phyloP scores from a whole-genome alignment of 2,329 filamentous ascomycete genomes.

The Fonsecaea erecta region DNA sequence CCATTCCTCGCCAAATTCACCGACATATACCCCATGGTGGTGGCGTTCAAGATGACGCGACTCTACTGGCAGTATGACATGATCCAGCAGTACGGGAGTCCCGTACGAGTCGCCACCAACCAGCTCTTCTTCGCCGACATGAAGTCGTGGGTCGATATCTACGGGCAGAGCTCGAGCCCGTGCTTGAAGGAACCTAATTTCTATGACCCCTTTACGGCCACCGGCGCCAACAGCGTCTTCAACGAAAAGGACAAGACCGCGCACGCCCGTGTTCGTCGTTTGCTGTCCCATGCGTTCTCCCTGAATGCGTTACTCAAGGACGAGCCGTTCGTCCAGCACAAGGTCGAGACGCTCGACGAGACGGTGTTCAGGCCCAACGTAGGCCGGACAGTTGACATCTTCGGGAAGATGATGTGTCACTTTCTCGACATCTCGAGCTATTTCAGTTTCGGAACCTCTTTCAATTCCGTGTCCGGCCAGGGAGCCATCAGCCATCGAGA shows the following conservation, averaged over 20 bases:
- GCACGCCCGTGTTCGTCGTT: slow-evolving; percentile 40
- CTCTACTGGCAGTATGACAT: slow-evolving; percentile 5
- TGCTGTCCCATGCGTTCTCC: slow-evolving; percentile 49
- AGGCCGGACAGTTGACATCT: slow-evolving; percentile 32
- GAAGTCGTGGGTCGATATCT: slow-evolving; percentile 43
- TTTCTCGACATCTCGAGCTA: slow-evolving; percentile 14
- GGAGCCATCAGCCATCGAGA: slow-evolving; percentile 15
- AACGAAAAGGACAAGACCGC: slow-evolving; percentile 26
- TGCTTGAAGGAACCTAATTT: slow-evolving; percentile 10
- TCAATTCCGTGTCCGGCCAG: slow-evolving; percentile 1
- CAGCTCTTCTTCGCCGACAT: slow-evolving; percentile 44
- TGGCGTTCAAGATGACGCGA: neutral
- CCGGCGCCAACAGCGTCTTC: slow-evolving; percentile 5
- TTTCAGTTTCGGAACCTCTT: slow-evolving; percentile 13
- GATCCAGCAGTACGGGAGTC: slow-evolving; percentile 39
- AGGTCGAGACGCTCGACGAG: slow-evolving; percentile 43
- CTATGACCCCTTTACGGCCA: slow-evolving; percentile 9
- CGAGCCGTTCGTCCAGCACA: slow-evolving; percentile 36
- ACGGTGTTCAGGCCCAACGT: slow-evolving; percentile 42
- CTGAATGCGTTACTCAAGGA: slow-evolving; percentile 2
- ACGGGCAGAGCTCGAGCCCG: slow-evolving; percentile 22
- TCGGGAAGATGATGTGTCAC: slow-evolving; percentile 2
- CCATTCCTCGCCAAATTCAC: slow-evolving; percentile 54
- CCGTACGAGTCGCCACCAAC: slow-evolving; percentile 43
- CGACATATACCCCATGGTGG: slow-evolving; percentile 3